Conservation (phyloP, 192 early-diverging fungal species). For the Coemansia sp. region DNA sequence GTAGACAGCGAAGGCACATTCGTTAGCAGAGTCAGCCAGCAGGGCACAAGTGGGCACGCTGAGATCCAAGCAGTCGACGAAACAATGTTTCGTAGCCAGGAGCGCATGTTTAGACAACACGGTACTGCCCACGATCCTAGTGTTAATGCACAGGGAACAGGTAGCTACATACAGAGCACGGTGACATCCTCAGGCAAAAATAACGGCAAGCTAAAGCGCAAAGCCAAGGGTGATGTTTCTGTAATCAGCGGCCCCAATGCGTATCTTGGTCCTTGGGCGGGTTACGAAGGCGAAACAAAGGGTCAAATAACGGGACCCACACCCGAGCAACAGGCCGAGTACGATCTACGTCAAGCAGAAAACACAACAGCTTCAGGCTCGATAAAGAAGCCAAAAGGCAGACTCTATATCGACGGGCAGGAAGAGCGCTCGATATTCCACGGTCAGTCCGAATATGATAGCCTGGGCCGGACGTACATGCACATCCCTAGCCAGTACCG, state of each 20-base stretch:
- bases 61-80: constrained; percentile 39
- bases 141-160: constrained; percentile 47
- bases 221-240: constrained; percentile 70
- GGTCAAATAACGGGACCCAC: constrained; percentile 58
- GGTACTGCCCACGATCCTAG: constrained; percentile 85
- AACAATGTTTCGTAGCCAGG: constrained; percentile 69
- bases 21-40: constrained; percentile 6
- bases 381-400: constrained; percentile 31
- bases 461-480: constrained; percentile 95
- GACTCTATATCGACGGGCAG: constrained; percentile 46
- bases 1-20: constrained; percentile 23
- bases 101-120: constrained; percentile 77
- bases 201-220: constrained; percentile 56
- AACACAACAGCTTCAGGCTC: not conserved
- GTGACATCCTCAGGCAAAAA: constrained; percentile 42
- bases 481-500: constrained; percentile 86
- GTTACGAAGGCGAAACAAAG: constrained; percentile 80
- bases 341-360: constrained; percentile 24
- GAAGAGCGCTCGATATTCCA: constrained; percentile 85
- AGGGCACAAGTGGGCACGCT: constrained; percentile 15
- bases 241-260: constrained; percentile 71
- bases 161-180: constrained; percentile 52
- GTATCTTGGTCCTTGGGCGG: constrained; percentile 93
- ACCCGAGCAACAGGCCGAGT: constrained; percentile 52
- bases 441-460: constrained; percentile 82